Conservation (phyloP, 352 stramenopile species). For the Globisporangium yorkense region DNA sequence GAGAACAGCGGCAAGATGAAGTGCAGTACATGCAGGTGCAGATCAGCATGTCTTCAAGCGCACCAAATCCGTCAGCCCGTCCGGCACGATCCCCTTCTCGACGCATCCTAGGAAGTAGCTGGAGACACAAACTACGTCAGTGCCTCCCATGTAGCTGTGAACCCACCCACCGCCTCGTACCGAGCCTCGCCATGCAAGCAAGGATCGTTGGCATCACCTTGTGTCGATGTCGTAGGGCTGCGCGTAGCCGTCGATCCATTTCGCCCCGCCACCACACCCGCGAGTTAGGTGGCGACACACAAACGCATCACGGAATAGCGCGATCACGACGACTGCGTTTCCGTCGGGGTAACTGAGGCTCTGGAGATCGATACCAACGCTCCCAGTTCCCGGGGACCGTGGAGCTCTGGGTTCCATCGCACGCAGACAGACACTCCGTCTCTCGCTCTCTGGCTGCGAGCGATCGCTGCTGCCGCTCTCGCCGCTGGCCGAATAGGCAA, state of each 20-base stretch:
- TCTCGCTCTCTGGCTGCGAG: too few species aligned
- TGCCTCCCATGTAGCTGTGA: neutral
- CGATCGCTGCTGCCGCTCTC: neutral
- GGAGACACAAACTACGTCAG: neutral
- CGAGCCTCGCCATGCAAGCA: too few species aligned
- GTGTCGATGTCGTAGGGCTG: conserved; percentile 68
- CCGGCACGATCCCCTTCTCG: conserved; percentile 39
- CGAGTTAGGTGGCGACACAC: conserved; percentile 59
- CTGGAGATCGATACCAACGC: neutral
- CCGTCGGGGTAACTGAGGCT: neutral
- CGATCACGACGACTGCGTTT: conserved; percentile 28
- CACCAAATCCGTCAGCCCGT: conserved; percentile 57
- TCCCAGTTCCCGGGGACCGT: neutral
- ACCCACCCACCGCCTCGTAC: too few species aligned
- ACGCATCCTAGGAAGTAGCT: conserved; percentile 67
- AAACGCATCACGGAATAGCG: conserved; percentile 60
- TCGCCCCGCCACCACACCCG: conserved; percentile 14
- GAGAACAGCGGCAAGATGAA: neutral
- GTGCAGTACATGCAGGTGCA: neutral
- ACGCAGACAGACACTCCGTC: neutral
- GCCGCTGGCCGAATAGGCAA: too few species aligned
- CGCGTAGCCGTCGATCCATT: conserved; percentile 56
- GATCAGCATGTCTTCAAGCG: neutral
- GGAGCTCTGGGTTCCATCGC: neutral
- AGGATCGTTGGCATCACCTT: conserved; percentile 22